A percentile compares a stretch with the other conserved stretches of the same genome.
Conservation (phyloP, 2,329 filamentous ascomycete genomes). For the Fusarium buxicola region DNA sequence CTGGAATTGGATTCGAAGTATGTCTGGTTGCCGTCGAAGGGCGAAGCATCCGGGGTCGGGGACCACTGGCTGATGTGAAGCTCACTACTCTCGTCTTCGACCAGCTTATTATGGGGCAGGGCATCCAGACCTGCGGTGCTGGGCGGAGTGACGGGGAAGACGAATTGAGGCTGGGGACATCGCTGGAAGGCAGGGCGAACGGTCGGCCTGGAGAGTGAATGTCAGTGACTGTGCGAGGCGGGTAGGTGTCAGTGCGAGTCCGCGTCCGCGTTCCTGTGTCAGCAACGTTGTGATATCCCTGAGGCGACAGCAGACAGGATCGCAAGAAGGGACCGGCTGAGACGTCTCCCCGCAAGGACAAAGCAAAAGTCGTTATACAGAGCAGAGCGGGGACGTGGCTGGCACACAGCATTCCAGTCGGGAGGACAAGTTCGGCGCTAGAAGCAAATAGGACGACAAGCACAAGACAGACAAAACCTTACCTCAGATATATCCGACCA, state of each 20-base stretch:
- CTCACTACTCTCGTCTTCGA: constrained; percentile 44
- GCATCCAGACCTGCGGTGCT: constrained; percentile 68
- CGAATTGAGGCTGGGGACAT: constrained; percentile 70
- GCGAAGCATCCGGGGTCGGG: constrained; percentile 54
- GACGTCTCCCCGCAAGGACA: constrained; percentile 31
- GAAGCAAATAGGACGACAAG: constrained; percentile 7
- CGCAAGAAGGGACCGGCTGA: constrained; percentile 20
- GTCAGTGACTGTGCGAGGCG: constrained; percentile 38
- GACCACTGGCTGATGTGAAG: constrained; percentile 56
- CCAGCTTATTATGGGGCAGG: constrained; percentile 48
- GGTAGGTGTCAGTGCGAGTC: constrained; percentile 27
- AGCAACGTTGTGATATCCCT: constrained; percentile 28
- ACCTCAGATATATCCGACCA: constrained; percentile 85
- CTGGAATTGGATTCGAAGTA: constrained; percentile 45
- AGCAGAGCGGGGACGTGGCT: constrained; percentile 34
- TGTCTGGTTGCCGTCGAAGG: constrained; percentile 50
- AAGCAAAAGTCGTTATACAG: constrained; percentile 21
- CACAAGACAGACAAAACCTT: constrained; percentile 43
- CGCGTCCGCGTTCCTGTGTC: constrained; percentile 21
- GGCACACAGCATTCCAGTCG: constrained; percentile 27
- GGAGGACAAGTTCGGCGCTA: constrained; percentile 21
- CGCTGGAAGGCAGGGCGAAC: constrained; percentile 71
- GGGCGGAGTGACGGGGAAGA: constrained; percentile 71
- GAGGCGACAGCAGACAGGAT: constrained; percentile 21
- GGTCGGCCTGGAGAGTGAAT: constrained; percentile 61